Percentiles rank a stretch among this genome's conserved stretches.
Conservation (phyloP, 2,329 filamentous ascomycete species). For the Paraphaeosphaeria sporulosa region DNA sequence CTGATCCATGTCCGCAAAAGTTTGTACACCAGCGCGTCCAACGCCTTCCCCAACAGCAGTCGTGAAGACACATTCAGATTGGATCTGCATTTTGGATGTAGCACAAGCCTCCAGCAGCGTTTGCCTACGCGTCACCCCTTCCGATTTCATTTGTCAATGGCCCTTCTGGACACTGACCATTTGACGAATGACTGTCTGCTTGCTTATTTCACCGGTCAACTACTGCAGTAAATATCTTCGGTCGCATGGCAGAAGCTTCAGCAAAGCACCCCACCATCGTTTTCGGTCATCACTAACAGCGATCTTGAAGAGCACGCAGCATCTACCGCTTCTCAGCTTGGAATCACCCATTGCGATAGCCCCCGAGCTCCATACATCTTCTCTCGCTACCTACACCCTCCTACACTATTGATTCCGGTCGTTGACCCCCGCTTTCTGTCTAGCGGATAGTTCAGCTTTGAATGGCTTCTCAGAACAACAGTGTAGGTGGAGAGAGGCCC, state of each 20-base stretch:
- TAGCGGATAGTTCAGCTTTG: background rate
- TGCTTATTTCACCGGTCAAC: background rate
- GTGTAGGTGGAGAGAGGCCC: background rate
- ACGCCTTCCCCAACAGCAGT: background rate
- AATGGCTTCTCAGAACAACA: constrained; percentile 11
- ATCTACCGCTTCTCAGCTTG: background rate
- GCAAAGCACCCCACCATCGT: background rate
- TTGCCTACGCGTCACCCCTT: constrained; percentile 19
- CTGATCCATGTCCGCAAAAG: background rate
- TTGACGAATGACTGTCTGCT: background rate
- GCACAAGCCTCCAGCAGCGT: constrained; percentile 7
- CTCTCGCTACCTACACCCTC: background rate
- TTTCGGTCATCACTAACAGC: background rate
- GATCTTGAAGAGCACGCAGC: background rate
- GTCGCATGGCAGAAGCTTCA: too few relatives aligned
- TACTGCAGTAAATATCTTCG: background rate
- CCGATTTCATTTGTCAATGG: constrained; percentile 1
- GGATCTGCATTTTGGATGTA: constrained; percentile 20
- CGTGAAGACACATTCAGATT: background rate
- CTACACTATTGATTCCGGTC: background rate
- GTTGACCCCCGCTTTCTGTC: background rate
- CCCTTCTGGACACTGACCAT: background rate
- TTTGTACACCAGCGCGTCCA: background rate
- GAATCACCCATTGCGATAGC: background rate
- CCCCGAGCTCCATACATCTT: background rate